phyloP scores from a whole-genome alignment of 2,329 filamentous ascomycete species.

The Paracamarosporium sp. region DNA sequence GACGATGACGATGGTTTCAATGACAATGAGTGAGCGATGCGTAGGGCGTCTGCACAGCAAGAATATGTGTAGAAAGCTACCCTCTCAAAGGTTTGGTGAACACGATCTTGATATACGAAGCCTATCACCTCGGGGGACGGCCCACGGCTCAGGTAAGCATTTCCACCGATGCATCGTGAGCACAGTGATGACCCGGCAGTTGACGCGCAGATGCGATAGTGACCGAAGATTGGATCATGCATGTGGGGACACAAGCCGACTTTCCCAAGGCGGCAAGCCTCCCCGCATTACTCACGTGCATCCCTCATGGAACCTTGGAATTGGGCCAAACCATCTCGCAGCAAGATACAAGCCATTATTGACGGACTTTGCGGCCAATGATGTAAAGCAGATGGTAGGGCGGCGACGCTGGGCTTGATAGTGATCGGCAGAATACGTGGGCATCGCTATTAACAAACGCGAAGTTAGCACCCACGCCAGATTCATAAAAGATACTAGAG shows the following conservation, averaged over 20 bases:
- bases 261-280: constrained; percentile 1
- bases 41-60: background rate
- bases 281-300: constrained; percentile 3
- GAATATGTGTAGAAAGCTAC: background rate
- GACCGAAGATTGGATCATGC: constrained; percentile 4
- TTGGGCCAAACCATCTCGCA: background rate
- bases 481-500: background rate
- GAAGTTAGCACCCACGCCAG: background rate
- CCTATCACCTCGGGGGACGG: background rate
- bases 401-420: background rate
- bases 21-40: background rate
- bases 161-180: background rate
- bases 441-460: background rate
- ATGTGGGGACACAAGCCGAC: constrained; percentile 2
- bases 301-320: background rate
- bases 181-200: constrained; percentile 9
- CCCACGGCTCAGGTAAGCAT: constrained; percentile 3
- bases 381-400: background rate
- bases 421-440: background rate
- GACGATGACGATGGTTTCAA: background rate
- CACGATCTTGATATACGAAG: background rate
- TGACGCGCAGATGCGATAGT: constrained; percentile 7
- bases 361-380: background rate
- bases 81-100: background rate
- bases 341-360: background rate